Conservation (phyloP, 169 alveolate genomes). For the Amoebophrya sp. region DNA sequence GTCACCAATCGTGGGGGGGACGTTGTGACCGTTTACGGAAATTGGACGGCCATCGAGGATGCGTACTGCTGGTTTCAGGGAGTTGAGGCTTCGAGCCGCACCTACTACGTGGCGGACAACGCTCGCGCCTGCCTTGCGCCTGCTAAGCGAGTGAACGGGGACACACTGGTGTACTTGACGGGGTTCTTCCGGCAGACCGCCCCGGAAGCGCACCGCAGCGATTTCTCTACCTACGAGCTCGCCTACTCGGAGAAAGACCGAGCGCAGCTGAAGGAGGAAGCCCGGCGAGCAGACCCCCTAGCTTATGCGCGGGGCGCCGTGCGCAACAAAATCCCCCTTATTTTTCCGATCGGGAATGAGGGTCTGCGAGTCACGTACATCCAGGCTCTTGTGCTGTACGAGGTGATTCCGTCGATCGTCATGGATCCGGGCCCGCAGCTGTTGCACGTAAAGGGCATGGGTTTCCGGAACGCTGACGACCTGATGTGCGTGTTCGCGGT, state of each 20-base stretch:
- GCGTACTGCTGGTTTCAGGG: background rate
- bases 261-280: background rate
- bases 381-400: background rate
- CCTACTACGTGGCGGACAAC: background rate
- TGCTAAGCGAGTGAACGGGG: background rate
- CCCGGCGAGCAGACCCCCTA: background rate
- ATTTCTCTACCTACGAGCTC: background rate
- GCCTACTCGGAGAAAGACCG: background rate
- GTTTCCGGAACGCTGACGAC: background rate
- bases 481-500: background rate
- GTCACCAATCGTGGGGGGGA: background rate
- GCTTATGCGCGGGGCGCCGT: too few relatives aligned
- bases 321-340: background rate
- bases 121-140: background rate
- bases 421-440: background rate
- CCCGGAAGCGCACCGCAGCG: background rate
- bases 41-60: background rate
- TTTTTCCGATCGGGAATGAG: background rate
- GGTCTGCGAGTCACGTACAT: background rate
- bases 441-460: background rate
- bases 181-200: background rate
- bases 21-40: background rate
- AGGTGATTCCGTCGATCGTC: background rate
- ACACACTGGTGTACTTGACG: background rate
- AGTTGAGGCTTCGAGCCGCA: background rate